A percentile compares a stretch with the other conserved stretches of the same genome.
Conservation (phyloP, 2,329 filamentous ascomycete species). For the Diaporthe citrichinensis region DNA sequence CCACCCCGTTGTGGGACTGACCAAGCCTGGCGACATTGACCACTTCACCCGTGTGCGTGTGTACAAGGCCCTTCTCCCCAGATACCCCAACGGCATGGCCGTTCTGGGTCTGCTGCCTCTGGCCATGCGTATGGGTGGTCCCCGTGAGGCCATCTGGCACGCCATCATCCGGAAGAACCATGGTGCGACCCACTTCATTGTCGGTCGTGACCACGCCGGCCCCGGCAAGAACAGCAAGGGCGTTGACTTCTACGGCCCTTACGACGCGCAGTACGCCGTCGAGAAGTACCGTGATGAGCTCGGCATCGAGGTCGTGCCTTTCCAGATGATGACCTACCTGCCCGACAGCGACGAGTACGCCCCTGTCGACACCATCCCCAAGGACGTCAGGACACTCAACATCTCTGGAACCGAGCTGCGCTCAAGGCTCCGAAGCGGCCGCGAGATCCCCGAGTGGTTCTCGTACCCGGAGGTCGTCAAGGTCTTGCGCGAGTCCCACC, state of each 20-base stretch:
- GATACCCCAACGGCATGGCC: constrained; percentile 99
- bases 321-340: constrained; percentile 99
- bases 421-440: constrained; percentile 88
- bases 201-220: constrained; percentile 97
- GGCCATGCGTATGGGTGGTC: constrained; percentile 99
- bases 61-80: constrained; percentile 95
- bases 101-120: constrained; percentile 94
- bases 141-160: constrained; percentile 99
- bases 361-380: constrained; percentile 89
- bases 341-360: constrained; percentile 97
- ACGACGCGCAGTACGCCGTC: constrained; percentile 95
- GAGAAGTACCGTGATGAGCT: constrained; percentile 98
- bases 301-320: constrained; percentile 98
- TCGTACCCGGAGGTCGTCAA: constrained; percentile 99
- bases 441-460: constrained; percentile 99
- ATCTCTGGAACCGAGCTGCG: constrained; percentile 94
- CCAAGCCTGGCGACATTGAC: constrained; percentile 99
- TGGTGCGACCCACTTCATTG: constrained; percentile 98
- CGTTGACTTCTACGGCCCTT: constrained; percentile 96
- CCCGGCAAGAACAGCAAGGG: constrained; percentile 99
- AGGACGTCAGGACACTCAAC: constrained; percentile 87
- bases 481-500: constrained; percentile 96
- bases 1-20: constrained; percentile 97
- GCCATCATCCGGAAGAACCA: constrained; percentile 99
- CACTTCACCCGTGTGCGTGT: constrained; percentile 99